These are phyloP conservation scores for Pelargonium nanum DNA, from an alignment of 345 rosid species.

Conservation along the genomic window DNA sequence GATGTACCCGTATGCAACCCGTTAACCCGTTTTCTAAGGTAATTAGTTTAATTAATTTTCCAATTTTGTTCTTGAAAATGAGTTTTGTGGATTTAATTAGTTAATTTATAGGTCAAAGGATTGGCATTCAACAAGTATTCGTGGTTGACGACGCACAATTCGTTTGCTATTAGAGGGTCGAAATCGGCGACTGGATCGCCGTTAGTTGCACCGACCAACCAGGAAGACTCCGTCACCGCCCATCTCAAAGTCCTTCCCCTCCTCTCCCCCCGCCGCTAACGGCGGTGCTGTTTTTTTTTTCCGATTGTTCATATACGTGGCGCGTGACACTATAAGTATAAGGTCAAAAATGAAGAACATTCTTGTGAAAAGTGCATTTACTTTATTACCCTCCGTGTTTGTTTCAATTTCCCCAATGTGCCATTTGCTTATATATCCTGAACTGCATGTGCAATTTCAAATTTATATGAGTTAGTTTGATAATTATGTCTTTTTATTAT, in stretches of 20 bases:
- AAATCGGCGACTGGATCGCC: conserved; percentile 36
- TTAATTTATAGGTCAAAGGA: conserved; percentile 47
- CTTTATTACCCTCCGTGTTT: not conserved
- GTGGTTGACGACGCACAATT: conserved; percentile 91
- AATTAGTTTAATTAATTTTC: not conserved
- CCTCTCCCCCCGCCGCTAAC: not conserved
- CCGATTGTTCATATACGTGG: not conserved
- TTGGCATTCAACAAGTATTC: conserved; percentile 79
- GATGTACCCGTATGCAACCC: conserved; percentile 63
- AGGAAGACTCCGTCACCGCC: conserved; percentile 69
- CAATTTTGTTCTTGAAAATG: not conserved
- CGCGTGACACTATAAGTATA: not conserved
- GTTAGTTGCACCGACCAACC: conserved; percentile 51
- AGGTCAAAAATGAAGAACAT: not conserved
- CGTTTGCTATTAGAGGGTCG: conserved; percentile 42
- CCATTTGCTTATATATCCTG: not conserved
- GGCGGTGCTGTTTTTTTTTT: not conserved
- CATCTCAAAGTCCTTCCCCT: conserved; percentile 54
- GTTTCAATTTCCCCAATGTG: not conserved
- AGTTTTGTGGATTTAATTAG: not conserved
- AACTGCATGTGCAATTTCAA: not conserved
- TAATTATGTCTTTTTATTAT: too few species aligned
- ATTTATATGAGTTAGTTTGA: too few species aligned
- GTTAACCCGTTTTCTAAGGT: conserved; percentile 70
- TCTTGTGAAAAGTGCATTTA: not conserved